Evolutionary conservation across 163 green algal genomes (phyloP).

Genomic region (Chloromonas sp.): DNA sequence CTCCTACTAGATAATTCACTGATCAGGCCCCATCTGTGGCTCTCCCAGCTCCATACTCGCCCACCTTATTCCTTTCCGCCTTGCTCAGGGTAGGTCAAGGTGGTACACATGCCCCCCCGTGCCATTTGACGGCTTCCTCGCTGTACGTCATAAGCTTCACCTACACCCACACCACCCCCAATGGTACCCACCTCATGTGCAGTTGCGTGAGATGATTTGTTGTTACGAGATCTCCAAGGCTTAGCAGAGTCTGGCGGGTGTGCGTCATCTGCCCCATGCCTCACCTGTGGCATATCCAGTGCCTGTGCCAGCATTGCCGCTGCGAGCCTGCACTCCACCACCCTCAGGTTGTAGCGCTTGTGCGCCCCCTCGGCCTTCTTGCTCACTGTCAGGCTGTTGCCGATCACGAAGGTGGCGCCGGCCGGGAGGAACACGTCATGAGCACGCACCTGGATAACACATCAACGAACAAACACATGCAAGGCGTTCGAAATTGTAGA

Average conservation of each 20-base stretch:
- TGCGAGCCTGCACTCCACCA: slow-evolving; percentile 93
- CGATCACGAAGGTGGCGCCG: slow-evolving; percentile 84
- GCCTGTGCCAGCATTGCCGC: slow-evolving; percentile 59
- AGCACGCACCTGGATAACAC: slow-evolving; percentile 53
- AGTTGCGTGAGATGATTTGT: neutral
- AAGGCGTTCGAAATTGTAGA: no score
- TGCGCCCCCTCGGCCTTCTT: slow-evolving; percentile 89
- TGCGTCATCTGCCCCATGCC: slow-evolving; percentile 7
- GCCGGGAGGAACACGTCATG: slow-evolving; percentile 73
- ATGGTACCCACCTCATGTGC: neutral
- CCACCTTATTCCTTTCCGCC: no score
- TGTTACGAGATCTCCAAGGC: neutral
- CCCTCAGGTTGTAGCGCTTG: slow-evolving; percentile 88
- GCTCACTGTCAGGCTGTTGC: slow-evolving; percentile 84
- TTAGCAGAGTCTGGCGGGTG: neutral
- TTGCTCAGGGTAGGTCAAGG: neutral
- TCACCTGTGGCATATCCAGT: slow-evolving; percentile 42
- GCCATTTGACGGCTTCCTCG: neutral
- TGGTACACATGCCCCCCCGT: neutral
- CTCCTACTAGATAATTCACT: no score
- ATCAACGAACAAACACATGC: neutral
- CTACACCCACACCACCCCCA: neutral
- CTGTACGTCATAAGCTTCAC: neutral
- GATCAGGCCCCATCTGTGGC: no score
- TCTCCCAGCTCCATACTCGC: no score